phyloP scores from a whole-genome alignment of 768 basidiomycete genomes.

The Boletus huronensis region DNA sequence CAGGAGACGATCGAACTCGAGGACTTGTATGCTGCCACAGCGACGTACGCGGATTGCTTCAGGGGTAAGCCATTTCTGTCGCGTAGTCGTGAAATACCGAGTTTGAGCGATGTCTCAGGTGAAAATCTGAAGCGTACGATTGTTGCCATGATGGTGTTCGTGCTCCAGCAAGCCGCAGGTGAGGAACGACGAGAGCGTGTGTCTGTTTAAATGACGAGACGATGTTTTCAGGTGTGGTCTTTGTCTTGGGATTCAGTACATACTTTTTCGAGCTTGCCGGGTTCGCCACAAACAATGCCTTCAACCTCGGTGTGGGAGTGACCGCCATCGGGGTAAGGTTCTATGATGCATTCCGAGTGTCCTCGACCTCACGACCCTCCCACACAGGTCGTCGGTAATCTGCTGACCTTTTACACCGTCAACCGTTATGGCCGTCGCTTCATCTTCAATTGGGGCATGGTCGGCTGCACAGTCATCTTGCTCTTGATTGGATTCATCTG shows the following conservation, averaged over 20 bases:
- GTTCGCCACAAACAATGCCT: conserved; percentile 27
- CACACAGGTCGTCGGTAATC: conserved; percentile 24
- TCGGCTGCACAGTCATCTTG: conserved; percentile 18
- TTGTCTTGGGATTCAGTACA: conserved; percentile 27
- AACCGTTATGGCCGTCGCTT: conserved; percentile 24
- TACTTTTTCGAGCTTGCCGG: conserved; percentile 38
- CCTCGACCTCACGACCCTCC: background rate
- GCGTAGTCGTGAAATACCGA: no score
- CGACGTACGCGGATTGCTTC: conserved; percentile 34
- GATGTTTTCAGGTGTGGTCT: conserved; percentile 20
- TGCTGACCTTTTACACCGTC: conserved; percentile 25
- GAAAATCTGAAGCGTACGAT: conserved; percentile 25
- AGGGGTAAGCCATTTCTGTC: conserved; percentile 15
- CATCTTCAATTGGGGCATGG: conserved; percentile 30
- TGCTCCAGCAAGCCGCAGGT: conserved; percentile 28
- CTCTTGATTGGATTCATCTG: conserved; percentile 29
- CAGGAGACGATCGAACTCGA: conserved; percentile 31
- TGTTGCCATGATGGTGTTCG: conserved; percentile 32
- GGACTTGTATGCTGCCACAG: conserved; percentile 24
- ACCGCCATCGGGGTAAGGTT: conserved; percentile 26
- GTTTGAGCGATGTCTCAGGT: conserved; percentile 8
- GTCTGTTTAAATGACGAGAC: background rate
- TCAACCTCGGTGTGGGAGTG: conserved; percentile 31
- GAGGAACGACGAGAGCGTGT: background rate
- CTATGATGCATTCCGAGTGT: background rate